Evolutionary conservation across 2,329 filamentous ascomycete genomes (phyloP).

Genomic region (Graphiopsis chlorocephala): DNA sequence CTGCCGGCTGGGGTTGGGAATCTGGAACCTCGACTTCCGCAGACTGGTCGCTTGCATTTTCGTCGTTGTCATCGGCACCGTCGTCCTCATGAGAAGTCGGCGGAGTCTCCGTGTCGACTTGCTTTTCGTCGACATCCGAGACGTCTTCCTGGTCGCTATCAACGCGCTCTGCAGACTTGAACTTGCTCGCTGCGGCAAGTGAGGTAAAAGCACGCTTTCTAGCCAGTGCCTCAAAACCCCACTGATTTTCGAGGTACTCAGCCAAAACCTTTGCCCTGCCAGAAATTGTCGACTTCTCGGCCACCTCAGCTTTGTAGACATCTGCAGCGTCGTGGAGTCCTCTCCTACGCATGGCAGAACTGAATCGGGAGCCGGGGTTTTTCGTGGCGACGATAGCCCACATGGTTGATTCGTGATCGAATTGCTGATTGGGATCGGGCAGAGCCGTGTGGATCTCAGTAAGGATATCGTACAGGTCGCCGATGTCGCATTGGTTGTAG

Average conservation of each 20-base stretch:
- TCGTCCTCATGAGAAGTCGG: not conserved
- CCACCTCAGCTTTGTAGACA: not conserved
- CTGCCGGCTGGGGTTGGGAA: not conserved
- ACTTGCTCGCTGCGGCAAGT: not conserved
- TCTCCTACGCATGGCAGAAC: slow-evolving; percentile 25
- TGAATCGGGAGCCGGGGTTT: slow-evolving; percentile 29
- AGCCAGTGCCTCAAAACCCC: slow-evolving; percentile 1
- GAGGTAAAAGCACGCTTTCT: not conserved
- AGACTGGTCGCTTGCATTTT: not conserved
- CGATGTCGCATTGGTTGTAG: slow-evolving; percentile 37
- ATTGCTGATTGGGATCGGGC: slow-evolving; percentile 24
- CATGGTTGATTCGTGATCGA: slow-evolving; percentile 34
- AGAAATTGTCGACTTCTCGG: not conserved
- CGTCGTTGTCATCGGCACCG: not conserved
- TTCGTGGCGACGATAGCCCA: slow-evolving; percentile 35
- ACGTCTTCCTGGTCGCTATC: slow-evolving; percentile 6
- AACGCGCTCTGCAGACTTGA: slow-evolving; percentile 8
- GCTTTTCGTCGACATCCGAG: not conserved
- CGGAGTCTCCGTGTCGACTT: not conserved
- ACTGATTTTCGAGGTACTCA: slow-evolving; percentile 19
- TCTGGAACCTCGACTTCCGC: not conserved
- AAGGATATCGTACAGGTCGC: slow-evolving; percentile 43
- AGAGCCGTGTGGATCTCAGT: slow-evolving; percentile 31
- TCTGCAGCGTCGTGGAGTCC: slow-evolving; percentile 27
- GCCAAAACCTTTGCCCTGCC: slow-evolving; percentile 20